A percentile compares a stretch with the other conserved stretches of the same genome.
Conservation (phyloP, 495 filamentous ascomycete species). For the Jackrogersella minutella region DNA sequence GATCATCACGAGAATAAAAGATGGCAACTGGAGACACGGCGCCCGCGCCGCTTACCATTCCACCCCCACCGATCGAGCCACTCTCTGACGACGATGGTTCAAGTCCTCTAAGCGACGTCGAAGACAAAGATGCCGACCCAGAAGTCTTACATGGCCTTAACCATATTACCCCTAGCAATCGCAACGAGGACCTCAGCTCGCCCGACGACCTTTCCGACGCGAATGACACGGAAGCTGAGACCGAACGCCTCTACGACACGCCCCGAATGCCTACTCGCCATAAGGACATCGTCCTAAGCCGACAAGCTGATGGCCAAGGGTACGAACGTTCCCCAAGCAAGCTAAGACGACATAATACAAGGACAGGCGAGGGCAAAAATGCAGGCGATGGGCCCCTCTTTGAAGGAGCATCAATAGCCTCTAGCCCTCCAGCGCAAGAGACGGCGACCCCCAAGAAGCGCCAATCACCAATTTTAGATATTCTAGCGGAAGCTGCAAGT, state of each 20-base stretch:
- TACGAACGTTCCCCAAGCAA: constrained; percentile 74
- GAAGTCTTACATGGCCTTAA: constrained; percentile 57
- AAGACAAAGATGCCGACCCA: constrained; percentile 68
- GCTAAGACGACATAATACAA: constrained; percentile 55
- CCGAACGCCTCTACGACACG: constrained; percentile 92
- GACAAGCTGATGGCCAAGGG: constrained; percentile 46
- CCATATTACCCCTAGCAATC: constrained; percentile 52
- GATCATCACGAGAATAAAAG: constrained; percentile 17
- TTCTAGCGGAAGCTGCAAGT: constrained; percentile 37
- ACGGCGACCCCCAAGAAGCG: constrained; percentile 31
- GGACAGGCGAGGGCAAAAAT: constrained; percentile 46
- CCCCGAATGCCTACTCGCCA: constrained; percentile 73
- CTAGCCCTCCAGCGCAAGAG: constrained; percentile 41
- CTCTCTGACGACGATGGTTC: constrained; percentile 53
- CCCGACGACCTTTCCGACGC: constrained; percentile 62
- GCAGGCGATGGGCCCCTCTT: constrained; percentile 53
- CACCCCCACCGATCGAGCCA: constrained; percentile 51
- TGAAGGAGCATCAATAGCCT: constrained; percentile 52
- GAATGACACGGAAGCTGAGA: constrained; percentile 97
- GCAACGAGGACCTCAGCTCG: constrained; percentile 60
- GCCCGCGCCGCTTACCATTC: constrained; percentile 55
- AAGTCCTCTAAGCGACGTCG: constrained; percentile 90
- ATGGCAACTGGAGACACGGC: constrained; percentile 59
- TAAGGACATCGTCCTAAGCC: constrained; percentile 66
- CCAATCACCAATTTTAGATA: constrained; percentile 38